phyloP scores from a whole-genome alignment of 2,329 filamentous ascomycete genomes.

The Pseudohalonectria lignicola region DNA sequence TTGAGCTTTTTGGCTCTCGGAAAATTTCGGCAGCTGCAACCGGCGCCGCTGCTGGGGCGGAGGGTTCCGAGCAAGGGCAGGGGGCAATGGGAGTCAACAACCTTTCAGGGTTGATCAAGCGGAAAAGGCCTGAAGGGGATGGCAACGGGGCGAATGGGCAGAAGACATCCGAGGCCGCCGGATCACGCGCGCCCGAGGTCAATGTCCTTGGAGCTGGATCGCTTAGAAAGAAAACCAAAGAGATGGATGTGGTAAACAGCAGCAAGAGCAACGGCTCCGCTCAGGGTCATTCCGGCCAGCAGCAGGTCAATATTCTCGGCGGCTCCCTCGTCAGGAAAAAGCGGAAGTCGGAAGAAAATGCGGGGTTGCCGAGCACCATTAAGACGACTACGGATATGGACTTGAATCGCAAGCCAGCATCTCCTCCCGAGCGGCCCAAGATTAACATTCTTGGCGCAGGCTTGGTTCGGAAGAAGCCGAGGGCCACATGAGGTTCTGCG shows the following conservation, averaged over 20 bases:
- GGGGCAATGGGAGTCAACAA: constrained; percentile 31
- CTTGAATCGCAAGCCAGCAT: too few relatives aligned
- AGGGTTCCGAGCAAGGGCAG: too few relatives aligned
- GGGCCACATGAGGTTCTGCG: constrained; percentile 16
- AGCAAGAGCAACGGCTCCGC: too few relatives aligned
- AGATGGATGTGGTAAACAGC: too few relatives aligned
- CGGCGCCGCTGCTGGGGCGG: too few relatives aligned
- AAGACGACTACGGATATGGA: too few relatives aligned
- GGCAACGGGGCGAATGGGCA: not conserved
- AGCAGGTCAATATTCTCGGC: too few relatives aligned
- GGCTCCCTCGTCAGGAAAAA: too few relatives aligned
- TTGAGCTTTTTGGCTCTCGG: constrained; percentile 33
- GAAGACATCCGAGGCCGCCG: not conserved
- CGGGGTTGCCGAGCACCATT: too few relatives aligned
- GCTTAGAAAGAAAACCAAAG: too few relatives aligned
- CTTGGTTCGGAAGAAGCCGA: constrained; percentile 40
- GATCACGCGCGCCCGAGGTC: constrained; percentile 2
- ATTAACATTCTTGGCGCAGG: constrained; percentile 24
- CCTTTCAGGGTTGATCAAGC: constrained; percentile 33
- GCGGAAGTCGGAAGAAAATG: too few relatives aligned
- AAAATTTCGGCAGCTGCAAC: constrained; percentile 13
- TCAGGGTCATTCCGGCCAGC: too few relatives aligned
- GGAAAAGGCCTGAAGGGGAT: constrained; percentile 17
- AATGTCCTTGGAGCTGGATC: constrained; percentile 11
- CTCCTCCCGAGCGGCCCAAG: constrained; percentile 5